Evolutionary conservation across 1,284 basidiomycete genomes (phyloP).

Genomic region (Puccinia hordei): DNA sequence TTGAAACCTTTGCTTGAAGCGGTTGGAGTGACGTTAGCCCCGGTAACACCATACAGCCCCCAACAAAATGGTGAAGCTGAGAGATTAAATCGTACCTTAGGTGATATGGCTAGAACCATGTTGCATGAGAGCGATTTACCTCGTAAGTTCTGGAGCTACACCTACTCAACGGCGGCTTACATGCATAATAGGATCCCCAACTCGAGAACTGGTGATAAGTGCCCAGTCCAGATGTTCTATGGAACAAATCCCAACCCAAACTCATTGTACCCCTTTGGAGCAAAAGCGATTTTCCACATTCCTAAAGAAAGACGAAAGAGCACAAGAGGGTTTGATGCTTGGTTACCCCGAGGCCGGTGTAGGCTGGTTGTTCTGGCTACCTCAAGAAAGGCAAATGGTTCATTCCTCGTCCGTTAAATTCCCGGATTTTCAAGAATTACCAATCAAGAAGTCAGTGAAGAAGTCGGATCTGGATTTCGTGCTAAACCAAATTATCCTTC

Average conservation of each 20-base stretch:
- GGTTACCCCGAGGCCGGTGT: not conserved
- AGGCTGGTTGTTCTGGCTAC: slow-evolving; percentile 32
- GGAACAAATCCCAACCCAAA: not conserved
- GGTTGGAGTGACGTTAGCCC: too few relatives aligned
- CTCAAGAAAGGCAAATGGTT: not conserved
- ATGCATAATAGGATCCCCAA: not conserved
- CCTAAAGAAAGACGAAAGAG: slow-evolving; percentile 5
- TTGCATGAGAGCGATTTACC: too few relatives aligned
- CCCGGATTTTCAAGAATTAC: not conserved
- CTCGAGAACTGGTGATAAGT: not conserved
- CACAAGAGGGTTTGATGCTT: not conserved
- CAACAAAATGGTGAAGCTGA: slow-evolving; percentile 21
- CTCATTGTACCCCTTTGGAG: slow-evolving; percentile 10
- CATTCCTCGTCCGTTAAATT: slow-evolving; percentile 4
- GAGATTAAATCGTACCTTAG: not conserved
- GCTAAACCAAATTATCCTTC: not conserved
- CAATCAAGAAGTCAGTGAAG: not conserved
- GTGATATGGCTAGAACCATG: too few relatives aligned
- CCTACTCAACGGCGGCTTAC: too few relatives aligned
- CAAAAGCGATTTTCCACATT: not conserved
- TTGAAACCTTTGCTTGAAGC: too few relatives aligned
- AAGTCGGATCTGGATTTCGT: too few relatives aligned
- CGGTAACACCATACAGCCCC: too few relatives aligned
- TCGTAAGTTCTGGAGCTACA: too few relatives aligned
- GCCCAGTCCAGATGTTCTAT: not conserved